Conservation (phyloP, 2,329 filamentous ascomycete genomes). For the Alternaria incomplexa region DNA sequence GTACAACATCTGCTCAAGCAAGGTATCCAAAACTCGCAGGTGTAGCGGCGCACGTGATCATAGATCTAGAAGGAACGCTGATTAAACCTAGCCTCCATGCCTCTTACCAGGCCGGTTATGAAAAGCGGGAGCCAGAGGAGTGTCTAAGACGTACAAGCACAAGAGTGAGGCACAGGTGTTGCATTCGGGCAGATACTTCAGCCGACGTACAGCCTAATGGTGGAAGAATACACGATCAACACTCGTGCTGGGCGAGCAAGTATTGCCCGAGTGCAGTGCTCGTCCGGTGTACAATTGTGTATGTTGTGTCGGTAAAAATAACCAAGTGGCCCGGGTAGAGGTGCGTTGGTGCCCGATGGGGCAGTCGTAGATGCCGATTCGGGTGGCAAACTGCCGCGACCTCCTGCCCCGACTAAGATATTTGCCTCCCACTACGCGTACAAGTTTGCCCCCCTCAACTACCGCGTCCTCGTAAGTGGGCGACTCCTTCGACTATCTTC, state of each 20-base stretch:
- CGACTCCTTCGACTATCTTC: slow-evolving; percentile 2
- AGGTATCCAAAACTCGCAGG: neutral
- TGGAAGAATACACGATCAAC: neutral
- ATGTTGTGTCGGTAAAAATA: slow-evolving; percentile 2
- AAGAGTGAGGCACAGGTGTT: neutral
- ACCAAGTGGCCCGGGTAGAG: slow-evolving; percentile 1
- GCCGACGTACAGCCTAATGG: neutral
- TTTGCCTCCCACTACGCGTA: slow-evolving; percentile 16
- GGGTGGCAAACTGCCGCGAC: slow-evolving; percentile 20
- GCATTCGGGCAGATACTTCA: neutral
- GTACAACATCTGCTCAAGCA: neutral
- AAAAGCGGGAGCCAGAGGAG: neutral
- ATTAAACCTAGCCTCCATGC: neutral
- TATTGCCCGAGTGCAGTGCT: neutral
- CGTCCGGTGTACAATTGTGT: neutral
- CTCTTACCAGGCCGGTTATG: neutral
- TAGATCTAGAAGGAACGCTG: neutral
- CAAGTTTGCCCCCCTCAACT: slow-evolving; percentile 18
- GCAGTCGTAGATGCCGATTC: slow-evolving; percentile 17
- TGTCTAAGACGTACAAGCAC: neutral
- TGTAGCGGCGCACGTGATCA: neutral
- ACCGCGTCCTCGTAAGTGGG: neutral
- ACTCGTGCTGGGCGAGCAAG: neutral
- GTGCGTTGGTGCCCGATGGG: slow-evolving; percentile 14
- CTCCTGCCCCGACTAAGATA: neutral